These are phyloP conservation scores for Yamadazyma oceani DNA, from an alignment of 1,139 yeast species.

Conservation along the genomic window DNA sequence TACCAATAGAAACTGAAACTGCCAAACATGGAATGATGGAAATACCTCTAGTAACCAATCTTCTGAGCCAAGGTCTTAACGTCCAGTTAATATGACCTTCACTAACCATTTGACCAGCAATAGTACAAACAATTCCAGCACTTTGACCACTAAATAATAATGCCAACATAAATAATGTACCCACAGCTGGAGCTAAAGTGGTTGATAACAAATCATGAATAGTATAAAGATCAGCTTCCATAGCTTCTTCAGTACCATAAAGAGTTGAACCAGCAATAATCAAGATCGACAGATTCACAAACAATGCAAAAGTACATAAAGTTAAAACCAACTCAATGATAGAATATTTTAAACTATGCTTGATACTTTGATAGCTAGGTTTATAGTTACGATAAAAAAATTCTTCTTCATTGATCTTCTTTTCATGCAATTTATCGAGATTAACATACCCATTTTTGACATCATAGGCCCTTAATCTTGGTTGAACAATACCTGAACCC, in stretches of 20 bases:
- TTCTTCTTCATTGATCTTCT: slow-evolving; percentile 14
- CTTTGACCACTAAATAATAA: slow-evolving; percentile 76
- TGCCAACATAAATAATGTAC: slow-evolving; percentile 70
- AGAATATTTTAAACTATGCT: slow-evolving; percentile 63
- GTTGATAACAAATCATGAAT: slow-evolving; percentile 62
- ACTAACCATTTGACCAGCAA: slow-evolving; percentile 78
- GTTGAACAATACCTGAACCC: slow-evolving; percentile 76
- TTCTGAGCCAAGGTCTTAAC: slow-evolving; percentile 67
- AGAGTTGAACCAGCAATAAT: slow-evolving; percentile 74
- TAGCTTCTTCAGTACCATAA: slow-evolving; percentile 58
- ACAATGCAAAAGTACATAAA: slow-evolving; percentile 67
- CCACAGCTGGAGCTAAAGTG: slow-evolving; percentile 68
- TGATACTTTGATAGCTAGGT: slow-evolving; percentile 67
- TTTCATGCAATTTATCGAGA: slow-evolving; percentile 56
- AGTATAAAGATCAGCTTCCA: slow-evolving; percentile 73
- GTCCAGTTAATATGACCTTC: slow-evolving; percentile 81
- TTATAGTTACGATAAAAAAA: slow-evolving; percentile 44
- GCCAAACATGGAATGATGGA: slow-evolving; percentile 72
- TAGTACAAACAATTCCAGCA: slow-evolving; percentile 84
- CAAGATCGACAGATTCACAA: slow-evolving; percentile 72
- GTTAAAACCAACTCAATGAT: slow-evolving; percentile 65
- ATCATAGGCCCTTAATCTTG: slow-evolving; percentile 67
- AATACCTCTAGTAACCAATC: slow-evolving; percentile 67
- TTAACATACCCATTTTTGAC: slow-evolving; percentile 49
- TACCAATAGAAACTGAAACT: slow-evolving; percentile 63